phyloP scores from a whole-genome alignment of 305 asterid genomes.

The Withania somnifera region DNA sequence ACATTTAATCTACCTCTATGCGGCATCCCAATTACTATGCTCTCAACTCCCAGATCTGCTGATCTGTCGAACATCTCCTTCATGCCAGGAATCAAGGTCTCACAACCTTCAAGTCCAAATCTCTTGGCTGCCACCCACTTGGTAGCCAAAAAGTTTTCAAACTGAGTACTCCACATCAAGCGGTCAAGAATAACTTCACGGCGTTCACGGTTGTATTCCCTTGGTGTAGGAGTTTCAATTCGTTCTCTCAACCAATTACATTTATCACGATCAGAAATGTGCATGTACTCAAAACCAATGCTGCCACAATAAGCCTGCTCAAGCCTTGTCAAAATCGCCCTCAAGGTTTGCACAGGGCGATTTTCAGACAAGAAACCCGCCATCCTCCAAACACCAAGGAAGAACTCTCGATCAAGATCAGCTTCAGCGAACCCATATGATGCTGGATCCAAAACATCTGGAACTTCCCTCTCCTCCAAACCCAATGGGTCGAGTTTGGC shows the following conservation, averaged over 20 bases:
- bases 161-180: constrained; percentile 88
- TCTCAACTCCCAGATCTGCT: constrained; percentile 95
- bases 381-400: constrained; percentile 92
- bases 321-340: constrained; percentile 72
- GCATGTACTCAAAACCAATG: constrained; percentile 95
- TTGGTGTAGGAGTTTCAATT: constrained; percentile 79
- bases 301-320: constrained; percentile 94
- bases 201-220: constrained; percentile 56
- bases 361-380: constrained; percentile 91
- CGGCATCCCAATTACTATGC: constrained; percentile 95
- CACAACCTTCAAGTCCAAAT: constrained; percentile 97
- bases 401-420: constrained; percentile 92
- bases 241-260: constrained; percentile 95
- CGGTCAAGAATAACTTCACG: constrained; percentile 96
- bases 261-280: constrained; percentile 77
- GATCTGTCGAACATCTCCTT: constrained; percentile 97
- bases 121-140: constrained; percentile 97
- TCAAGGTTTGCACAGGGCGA: constrained; percentile 89
- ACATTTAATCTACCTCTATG: constrained; percentile 95
- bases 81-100: constrained; percentile 98
- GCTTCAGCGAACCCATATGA: constrained; percentile 86
- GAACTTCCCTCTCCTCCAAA: constrained; percentile 61
- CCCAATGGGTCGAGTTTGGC: constrained; percentile 83
- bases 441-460: constrained; percentile 80
- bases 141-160: constrained; percentile 92